Evolutionary conservation across 2,329 filamentous ascomycete genomes (phyloP), one percentile per base, ranked within the genome.

Genomic region (Pestalotiopsis sp.): DNA sequence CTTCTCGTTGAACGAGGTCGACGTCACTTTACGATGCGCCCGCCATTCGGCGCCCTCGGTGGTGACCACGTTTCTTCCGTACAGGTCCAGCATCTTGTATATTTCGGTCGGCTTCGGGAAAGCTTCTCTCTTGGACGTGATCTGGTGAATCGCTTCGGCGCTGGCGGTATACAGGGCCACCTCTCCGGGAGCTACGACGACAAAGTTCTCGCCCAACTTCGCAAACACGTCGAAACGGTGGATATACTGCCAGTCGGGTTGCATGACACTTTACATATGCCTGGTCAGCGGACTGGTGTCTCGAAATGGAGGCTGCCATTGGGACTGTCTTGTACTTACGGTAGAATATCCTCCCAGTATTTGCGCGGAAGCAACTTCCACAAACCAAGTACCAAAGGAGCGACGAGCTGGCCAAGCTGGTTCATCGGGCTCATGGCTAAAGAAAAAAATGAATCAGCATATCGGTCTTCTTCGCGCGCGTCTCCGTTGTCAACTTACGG

Each of bases 1-100:
- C 79, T 86, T 89, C 80, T 95, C 92, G 67, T 91, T 93, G 78
- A 95, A 94, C 3, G 88, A 88, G 0, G 91, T 88, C 35, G 89
- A 87, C 0, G 89, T 91, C 57, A 90, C 85, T 78, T 92, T 93
- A 69, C 92, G 87, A 76, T 95, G 92, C 78, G 87, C 84, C 39
- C 89, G 89, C 92, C 92, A 95, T 35, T 86, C 79, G 1, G 82
- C 75, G 1, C 92, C 92, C 77, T 94, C 92, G 2, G 90, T 89
- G 0, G 88, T 88, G 24, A 94, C 79, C 1, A 94, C 85, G 75
- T 93, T 95, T 67, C 88, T 84, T 44, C 92, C 92, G 75, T 91
- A 94, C 24, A 91, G 81, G 60, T 89, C 84, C 38, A 92, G 80
- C 14, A 87, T 81, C 20, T 77, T 77, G 73, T 92, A 92, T 66